Base-by-base conservation (phyloP, 768 basidiomycete genomes). In the Suillus fuscotomentosus region DNA sequence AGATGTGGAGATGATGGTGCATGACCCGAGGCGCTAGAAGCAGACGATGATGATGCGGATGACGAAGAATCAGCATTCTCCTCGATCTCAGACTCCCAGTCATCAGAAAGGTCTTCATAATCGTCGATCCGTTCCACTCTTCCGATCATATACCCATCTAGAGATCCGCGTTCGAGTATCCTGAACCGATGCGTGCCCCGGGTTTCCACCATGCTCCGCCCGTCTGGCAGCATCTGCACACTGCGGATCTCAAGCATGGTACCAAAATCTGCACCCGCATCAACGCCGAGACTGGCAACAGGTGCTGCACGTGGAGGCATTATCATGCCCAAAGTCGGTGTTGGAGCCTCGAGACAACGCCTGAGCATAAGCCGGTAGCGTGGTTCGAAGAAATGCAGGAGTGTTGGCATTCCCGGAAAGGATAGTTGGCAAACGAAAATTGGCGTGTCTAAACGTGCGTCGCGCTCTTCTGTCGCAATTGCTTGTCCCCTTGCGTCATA, bases 301-400 rank as follows among this genome's bases (percentile, higher is more conserved):
- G 72, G 73, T 3, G 77, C 73, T 1, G 80, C 76, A 27, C 78
- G 73, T 24, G 84, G 81, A 15, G 92, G 88, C 79, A 97, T 88
- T 71, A 97, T 85, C 93, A 98, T 98, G 43, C 97, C 97, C 76
- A 99, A 97, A 27, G 83, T 81, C n/a, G 92, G 92, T 50, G 79
- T 79, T 5, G 85, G 80, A 17, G 84, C 86, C 70, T 94, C 89
- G 63, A 98, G 88, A 73, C 92, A 95, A n/a, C 97, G 88, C 27
- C 97, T 91, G 61, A 99, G 89, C 97, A 99, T 98, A 60, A 99
- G 83, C 8, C 97, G 90, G 75, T 98, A 96, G 70, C 92, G 84
- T 0, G 97, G 97, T 75, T 99, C 97, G 73, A 94, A 98, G 71
- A 99, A 89, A 76, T 97, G 95, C 17, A 99, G 80, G 62, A 90